Conservation (phyloP, 257 asterid genomes). For the Nicotiana paniculata region DNA sequence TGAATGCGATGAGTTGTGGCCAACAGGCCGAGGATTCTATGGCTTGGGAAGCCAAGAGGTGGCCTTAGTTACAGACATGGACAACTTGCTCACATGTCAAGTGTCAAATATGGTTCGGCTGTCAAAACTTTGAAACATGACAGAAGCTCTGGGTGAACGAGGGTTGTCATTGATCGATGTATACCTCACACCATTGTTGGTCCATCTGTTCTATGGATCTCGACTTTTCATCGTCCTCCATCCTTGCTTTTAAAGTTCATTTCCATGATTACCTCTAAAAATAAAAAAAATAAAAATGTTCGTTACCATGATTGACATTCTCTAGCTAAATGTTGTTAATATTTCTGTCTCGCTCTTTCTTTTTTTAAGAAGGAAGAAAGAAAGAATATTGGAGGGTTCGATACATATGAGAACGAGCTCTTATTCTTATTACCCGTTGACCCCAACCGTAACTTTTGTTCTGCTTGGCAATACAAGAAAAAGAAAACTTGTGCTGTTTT, state of each 20-base stretch:
- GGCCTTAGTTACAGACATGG: constrained; percentile 1
- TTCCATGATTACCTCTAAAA: too few species aligned
- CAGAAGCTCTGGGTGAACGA: constrained; percentile 8
- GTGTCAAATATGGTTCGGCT: constrained; percentile 11
- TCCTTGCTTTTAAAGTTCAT: not conserved
- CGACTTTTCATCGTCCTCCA: not conserved
- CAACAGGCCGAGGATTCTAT: not conserved
- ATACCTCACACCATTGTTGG: constrained; percentile 6
- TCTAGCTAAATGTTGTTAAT: not conserved
- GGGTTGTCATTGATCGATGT: constrained; percentile 7
- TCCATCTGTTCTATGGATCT: not conserved
- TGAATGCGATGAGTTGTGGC: constrained; percentile 13
- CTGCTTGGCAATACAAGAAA: not conserved
- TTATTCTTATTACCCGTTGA: not conserved
- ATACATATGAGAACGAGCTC: not conserved
- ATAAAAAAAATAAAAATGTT: too few species aligned
- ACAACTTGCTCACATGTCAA: constrained; percentile 13
- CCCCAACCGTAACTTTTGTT: not conserved
- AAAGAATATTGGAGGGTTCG: too few species aligned
- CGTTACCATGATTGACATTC: not conserved
- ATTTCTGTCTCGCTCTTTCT: too few species aligned
- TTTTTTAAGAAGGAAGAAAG: too few species aligned
- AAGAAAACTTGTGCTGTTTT: not conserved
- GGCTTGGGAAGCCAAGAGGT: not conserved
- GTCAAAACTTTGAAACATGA: constrained; percentile 1